Base-by-base conservation (phyloP, 164 flowering plant genomes). In the Chimonanthus praecox region DNA sequence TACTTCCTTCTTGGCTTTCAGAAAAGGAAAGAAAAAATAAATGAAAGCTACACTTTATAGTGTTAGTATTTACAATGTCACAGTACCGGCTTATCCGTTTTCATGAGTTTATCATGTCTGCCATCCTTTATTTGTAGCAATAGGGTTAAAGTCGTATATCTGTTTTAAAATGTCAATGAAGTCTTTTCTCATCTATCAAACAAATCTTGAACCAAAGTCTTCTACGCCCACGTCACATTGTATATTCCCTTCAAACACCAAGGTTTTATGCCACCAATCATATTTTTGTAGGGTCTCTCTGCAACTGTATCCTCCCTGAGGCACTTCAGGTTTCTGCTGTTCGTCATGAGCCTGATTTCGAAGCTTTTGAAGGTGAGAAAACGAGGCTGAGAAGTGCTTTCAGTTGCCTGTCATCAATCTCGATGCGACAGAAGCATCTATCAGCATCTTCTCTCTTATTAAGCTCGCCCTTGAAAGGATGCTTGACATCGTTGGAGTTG, bases 291-390 rank as follows among this genome's bases (percentile, higher is more conserved):
- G 90, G 90, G 67, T 84, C 88, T 44, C 50, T 74, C 16, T 87
- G 87, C 82, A 84, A 80, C 81, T 87, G 85, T 69, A 11, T 87
- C 45, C 86, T 85, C n/a, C 90, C 90, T 0, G 83, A 85, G 64
- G 75, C 81, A 48, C 84, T 87, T 16, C 83, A 74, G 75, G 73
- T 77, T n/a, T 73, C 85, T 16, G 74, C 84, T 2, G 87, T 85
- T 47, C 79, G 62, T 18, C 83, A 79, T 3, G 82, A 85, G 70
- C 78, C 82, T 44, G 80, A 76, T 61, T 71, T 51, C 69, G 80
- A 80, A 79, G 72, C 71, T 51, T 78, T 45, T 15, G 85, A 79
- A 8, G 73, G 74, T 71, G 88, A 87, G 70, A 88, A 81, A 81
- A 84, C 69, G 67, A 79, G 83, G 69, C 79, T 88, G 72, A 84